Evolutionary conservation across 495 filamentous ascomycete species (phyloP).

Genomic region (Mytilinidion resinicola): DNA sequence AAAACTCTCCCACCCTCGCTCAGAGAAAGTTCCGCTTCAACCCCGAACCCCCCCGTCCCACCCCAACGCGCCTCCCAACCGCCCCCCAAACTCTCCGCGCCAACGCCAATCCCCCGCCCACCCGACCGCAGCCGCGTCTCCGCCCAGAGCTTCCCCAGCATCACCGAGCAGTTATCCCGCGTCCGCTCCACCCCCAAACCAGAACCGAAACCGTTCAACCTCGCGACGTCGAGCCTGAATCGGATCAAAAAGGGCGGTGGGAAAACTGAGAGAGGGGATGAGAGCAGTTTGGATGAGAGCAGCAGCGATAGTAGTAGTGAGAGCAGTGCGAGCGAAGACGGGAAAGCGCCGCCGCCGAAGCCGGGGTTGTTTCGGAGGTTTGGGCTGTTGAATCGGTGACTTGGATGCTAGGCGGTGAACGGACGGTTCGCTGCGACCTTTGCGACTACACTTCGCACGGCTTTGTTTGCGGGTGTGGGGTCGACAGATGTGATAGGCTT

Average conservation of each 20-base stretch:
- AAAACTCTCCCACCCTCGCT: not conserved
- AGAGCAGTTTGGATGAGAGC: not conserved
- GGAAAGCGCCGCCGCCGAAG: not conserved
- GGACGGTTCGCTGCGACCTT: no score
- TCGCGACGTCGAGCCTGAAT: not conserved
- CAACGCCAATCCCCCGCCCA: slow-evolving; percentile 1
- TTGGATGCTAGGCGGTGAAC: no score
- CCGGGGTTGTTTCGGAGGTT: not conserved
- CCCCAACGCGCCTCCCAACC: not conserved
- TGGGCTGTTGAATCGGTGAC: no score
- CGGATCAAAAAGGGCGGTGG: not conserved
- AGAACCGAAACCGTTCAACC: slow-evolving; percentile 5
- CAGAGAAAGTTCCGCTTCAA: not conserved
- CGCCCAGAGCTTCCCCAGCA: not conserved
- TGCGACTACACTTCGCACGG: no score
- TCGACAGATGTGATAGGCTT: no score
- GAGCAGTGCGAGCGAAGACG: slow-evolving; percentile 2
- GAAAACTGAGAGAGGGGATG: not conserved
- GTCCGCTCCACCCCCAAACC: not conserved
- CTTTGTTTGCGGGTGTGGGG: no score
- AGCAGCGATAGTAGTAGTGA: slow-evolving; percentile 1
- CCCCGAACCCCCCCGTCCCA: not conserved
- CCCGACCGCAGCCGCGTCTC: not conserved
- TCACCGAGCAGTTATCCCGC: slow-evolving; percentile 6
- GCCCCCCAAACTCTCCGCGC: not conserved